Base-by-base conservation (phyloP, 1,284 basidiomycete genomes). In the Malassezia arunalokei region DNA sequence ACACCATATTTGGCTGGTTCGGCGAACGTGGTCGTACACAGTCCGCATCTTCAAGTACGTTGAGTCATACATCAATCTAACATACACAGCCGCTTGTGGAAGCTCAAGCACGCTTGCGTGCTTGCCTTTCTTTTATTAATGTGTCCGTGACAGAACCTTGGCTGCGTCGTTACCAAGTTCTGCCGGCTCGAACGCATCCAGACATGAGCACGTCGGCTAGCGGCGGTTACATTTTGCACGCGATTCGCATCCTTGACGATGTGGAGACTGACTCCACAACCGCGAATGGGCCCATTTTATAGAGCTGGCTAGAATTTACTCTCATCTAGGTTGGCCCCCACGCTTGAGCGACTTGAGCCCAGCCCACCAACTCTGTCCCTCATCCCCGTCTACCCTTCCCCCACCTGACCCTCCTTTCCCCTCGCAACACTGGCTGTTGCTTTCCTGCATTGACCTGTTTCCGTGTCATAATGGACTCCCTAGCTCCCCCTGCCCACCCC, bases 171-270 rank as follows among this genome's bases (percentile, higher is more conserved):
- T 98, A 96, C 76, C 92, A 96, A 73, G 85, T 91, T 8, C 78
- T 99, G 15, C 92, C 92, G 24, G 92, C 92, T 12, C 80, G 94
- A 31, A 94, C 88, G 39, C 94, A 99, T 76, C 94, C 94, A 0
- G 83, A 82, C 63, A 98, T 99, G 94, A 84, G 79, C 54, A 87
- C 84, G 43, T 85, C 86, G 14, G 87, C 86, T 1, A 84, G 85
- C 3, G 90, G 87, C 5, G 92, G 94, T 0, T 95, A 83, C 75
- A 76, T 98, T 28, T 77, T 96, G 43, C 83, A 86, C 69, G 81
- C 84, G 6, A 83, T 83, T 37, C 85, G 85, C 79, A 82, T 96
- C 43, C 57, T 66, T 8, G 44, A 47, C 27, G 20, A 24, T 24
- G 20, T 24, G 20, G 20, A 24, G 20, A 2, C 20, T 4, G 20